Evolutionary conservation across 768 basidiomycete species (phyloP).

Genomic region (Cystofilobasidium macerans): DNA sequence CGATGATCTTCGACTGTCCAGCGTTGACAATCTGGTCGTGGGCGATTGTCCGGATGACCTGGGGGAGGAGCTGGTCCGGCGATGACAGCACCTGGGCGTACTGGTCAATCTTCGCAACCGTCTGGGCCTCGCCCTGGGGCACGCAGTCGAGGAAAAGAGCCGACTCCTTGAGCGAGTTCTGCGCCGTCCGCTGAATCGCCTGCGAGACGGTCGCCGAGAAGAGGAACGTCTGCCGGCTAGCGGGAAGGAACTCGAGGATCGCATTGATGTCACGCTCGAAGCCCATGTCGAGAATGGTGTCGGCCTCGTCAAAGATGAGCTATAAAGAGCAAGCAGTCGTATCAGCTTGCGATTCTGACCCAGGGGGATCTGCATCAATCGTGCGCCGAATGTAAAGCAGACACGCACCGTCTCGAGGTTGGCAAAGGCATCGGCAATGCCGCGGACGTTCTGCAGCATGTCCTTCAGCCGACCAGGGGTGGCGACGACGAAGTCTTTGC

Average conservation of each 20-base stretch:
- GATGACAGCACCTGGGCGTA: slow-evolving; percentile 62
- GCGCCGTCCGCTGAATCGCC: slow-evolving; percentile 60
- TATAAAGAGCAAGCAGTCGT: too few species aligned
- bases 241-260: slow-evolving; percentile 55
- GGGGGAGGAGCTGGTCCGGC: slow-evolving; percentile 60
- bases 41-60: slow-evolving; percentile 64
- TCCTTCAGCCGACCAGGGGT: slow-evolving; percentile 84
- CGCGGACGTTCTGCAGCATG: slow-evolving; percentile 51
- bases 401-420: slow-evolving; percentile 49
- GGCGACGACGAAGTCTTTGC: slow-evolving; percentile 72
- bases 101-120: slow-evolving; percentile 67
- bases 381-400: background rate
- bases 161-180: slow-evolving; percentile 48
- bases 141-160: slow-evolving; percentile 67
- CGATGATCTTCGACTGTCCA: slow-evolving; percentile 57
- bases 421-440: slow-evolving; percentile 47
- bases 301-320: slow-evolving; percentile 87
- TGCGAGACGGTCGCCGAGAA: slow-evolving; percentile 78
- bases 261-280: slow-evolving; percentile 75
- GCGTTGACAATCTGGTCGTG: slow-evolving; percentile 74
- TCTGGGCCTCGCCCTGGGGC: slow-evolving; percentile 46
- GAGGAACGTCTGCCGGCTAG: slow-evolving; percentile 73
- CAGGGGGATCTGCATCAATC: background rate
- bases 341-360: too few species aligned
- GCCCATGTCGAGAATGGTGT: slow-evolving; percentile 82